These are phyloP conservation scores for Colletotrichum sidae DNA, from an alignment of 2,329 filamentous ascomycete genomes.

Conservation along the genomic window DNA sequence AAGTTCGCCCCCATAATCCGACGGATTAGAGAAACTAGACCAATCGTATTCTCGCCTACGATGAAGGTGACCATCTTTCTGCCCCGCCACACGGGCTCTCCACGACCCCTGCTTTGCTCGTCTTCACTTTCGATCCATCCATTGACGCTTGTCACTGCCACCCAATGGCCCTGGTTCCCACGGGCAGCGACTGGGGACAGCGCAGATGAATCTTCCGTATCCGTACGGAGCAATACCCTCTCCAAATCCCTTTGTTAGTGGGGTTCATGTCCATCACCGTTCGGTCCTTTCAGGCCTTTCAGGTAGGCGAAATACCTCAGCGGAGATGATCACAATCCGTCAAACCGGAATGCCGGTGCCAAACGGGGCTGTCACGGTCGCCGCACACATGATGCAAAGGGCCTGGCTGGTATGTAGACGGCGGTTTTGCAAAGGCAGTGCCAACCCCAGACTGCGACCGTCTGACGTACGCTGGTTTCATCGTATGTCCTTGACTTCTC, in stretches of 20 bases:
- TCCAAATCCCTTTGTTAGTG: constrained; percentile 26
- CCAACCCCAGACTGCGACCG: constrained; percentile 2
- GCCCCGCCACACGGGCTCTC: constrained; percentile 36
- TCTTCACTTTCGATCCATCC: constrained; percentile 13
- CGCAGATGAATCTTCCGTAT: constrained; percentile 8
- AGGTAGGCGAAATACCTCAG: constrained; percentile 21
- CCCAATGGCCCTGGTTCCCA: constrained; percentile 12
- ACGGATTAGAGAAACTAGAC: constrained; percentile 2
- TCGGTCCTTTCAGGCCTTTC: constrained; percentile 29
- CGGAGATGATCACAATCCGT: constrained; percentile 36
- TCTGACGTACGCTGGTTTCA: constrained; percentile 25
- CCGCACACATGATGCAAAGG: constrained; percentile 2
- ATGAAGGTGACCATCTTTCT: constrained; percentile 4
- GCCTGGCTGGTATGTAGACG: too few relatives aligned
- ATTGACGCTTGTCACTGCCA: constrained; percentile 14
- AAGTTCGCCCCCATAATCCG: constrained; percentile 17
- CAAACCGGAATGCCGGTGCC: constrained; percentile 26
- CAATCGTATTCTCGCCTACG: constrained; percentile 21
- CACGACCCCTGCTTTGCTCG: constrained; percentile 26
- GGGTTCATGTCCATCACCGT: constrained; percentile 28
- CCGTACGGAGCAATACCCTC: constrained; percentile 9
- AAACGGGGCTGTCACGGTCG: not conserved
- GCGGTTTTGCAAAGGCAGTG: not conserved
- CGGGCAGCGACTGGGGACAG: constrained; percentile 12
- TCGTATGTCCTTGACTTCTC: not conserved